phyloP scores from a whole-genome alignment of 805 yeast genomes.

The Hanseniaspora singularis region DNA sequence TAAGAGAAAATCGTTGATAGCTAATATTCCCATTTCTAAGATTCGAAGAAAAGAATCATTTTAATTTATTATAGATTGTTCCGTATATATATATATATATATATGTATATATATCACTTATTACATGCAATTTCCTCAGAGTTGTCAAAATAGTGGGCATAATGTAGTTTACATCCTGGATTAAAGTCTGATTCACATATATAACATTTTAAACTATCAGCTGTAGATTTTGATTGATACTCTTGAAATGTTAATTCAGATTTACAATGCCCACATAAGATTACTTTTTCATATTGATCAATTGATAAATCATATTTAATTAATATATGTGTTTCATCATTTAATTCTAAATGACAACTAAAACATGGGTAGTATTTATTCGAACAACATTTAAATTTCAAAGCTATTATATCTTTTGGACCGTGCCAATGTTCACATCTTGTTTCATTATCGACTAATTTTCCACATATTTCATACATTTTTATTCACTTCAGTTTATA shows the following conservation, averaged over 20 bases:
- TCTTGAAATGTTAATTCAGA: slow-evolving; percentile 23
- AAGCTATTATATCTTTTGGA: slow-evolving; percentile 24
- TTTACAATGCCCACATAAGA: slow-evolving; percentile 27
- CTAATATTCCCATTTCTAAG: slow-evolving; percentile 25
- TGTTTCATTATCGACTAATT: slow-evolving; percentile 22
- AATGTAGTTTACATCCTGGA: slow-evolving; percentile 28
- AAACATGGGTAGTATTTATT: slow-evolving; percentile 24
- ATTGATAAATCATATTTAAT: slow-evolving; percentile 17
- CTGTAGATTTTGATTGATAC: slow-evolving; percentile 16
- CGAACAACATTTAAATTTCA: slow-evolving; percentile 27
- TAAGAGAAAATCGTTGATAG: slow-evolving; percentile 21
- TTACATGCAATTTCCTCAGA: slow-evolving; percentile 1
- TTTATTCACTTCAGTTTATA: background rate
- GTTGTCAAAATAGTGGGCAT: slow-evolving; percentile 23
- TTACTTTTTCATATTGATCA: slow-evolving; percentile 17
- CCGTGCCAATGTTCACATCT: slow-evolving; percentile 29
- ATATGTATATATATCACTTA: background rate
- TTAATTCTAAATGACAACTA: slow-evolving; percentile 23
- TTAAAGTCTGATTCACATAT: slow-evolving; percentile 24
- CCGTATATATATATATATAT: too few relatives aligned
- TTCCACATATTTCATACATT: slow-evolving; percentile 17
- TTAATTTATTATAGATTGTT: too few relatives aligned
- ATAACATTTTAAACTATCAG: slow-evolving; percentile 18
- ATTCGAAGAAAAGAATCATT: slow-evolving; percentile 20
- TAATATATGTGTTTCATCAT: slow-evolving; percentile 17